Evolutionary conservation across 805 yeast genomes (phyloP).

Genomic region (Danielia reshetovae): DNA sequence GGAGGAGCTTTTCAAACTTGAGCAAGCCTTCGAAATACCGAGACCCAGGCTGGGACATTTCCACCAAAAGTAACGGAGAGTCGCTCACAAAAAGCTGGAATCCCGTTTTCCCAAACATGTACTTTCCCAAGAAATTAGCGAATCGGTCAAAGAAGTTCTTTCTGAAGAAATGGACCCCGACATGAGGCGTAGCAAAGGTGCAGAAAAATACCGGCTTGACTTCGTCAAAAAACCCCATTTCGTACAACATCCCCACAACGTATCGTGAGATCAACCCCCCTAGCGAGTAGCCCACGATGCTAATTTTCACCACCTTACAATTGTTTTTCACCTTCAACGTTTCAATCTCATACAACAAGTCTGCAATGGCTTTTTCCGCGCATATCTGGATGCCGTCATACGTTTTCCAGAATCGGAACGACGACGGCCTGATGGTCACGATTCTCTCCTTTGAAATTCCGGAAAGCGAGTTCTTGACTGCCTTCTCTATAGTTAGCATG

Average conservation of each 20-base stretch:
- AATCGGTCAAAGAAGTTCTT: slow-evolving; percentile 27
- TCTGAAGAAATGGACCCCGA: slow-evolving; percentile 43
- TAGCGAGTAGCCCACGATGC: slow-evolving; percentile 81
- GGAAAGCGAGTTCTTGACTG: slow-evolving; percentile 32
- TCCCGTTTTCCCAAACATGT: slow-evolving; percentile 36
- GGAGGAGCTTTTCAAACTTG: slow-evolving; percentile 51
- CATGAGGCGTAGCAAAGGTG: slow-evolving; percentile 57
- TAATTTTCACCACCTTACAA: slow-evolving; percentile 54
- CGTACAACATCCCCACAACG: slow-evolving; percentile 66
- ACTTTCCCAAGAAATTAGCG: slow-evolving; percentile 32
- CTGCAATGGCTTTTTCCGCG: slow-evolving; percentile 32
- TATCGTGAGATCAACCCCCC: slow-evolving; percentile 86
- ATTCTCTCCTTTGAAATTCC: slow-evolving; percentile 25
- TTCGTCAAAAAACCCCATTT: slow-evolving; percentile 47
- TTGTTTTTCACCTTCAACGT: slow-evolving; percentile 27
- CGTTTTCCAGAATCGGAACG: slow-evolving; percentile 42
- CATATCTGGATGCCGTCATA: slow-evolving; percentile 39
- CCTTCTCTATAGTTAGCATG: slow-evolving; percentile 55
- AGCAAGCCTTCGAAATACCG: slow-evolving; percentile 52
- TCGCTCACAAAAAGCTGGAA: slow-evolving; percentile 35
- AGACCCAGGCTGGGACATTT: slow-evolving; percentile 50
- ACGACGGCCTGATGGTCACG: slow-evolving; percentile 34
- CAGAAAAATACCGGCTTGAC: slow-evolving; percentile 58
- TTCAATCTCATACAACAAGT: slow-evolving; percentile 39
- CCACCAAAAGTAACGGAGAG: slow-evolving; percentile 41